A percentile compares a stretch with the other conserved stretches of the same genome.
Evolutionary conservation across 495 filamentous ascomycete genomes (phyloP).

Genomic region (Cercophora newfieldiana): DNA sequence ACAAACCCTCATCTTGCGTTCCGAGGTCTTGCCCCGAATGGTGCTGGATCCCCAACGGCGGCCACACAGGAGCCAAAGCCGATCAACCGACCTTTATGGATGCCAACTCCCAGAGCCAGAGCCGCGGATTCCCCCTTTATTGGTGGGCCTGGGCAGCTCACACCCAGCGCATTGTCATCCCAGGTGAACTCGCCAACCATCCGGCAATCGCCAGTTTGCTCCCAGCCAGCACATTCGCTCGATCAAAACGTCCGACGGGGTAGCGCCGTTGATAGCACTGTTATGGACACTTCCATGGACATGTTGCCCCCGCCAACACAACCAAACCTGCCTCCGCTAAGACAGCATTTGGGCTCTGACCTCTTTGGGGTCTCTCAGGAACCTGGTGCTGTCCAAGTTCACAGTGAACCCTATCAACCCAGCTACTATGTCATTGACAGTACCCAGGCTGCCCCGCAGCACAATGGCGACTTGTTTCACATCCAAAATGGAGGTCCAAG

Average conservation of each 20-base stretch:
- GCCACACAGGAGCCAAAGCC: not conserved
- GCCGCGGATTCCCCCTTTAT: not conserved
- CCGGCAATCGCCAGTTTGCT: not conserved
- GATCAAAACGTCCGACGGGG: not conserved
- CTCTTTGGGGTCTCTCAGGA: not conserved
- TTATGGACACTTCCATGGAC: not conserved
- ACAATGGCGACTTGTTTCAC: not conserved
- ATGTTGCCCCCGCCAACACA: not conserved
- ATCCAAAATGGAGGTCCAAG: not conserved
- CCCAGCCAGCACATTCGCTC: not conserved
- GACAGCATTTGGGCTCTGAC: not conserved
- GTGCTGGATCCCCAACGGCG: not conserved
- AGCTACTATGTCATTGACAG: not conserved
- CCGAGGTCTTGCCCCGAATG: not conserved
- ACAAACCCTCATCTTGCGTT: conserved; percentile 3
- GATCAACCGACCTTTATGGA: not conserved
- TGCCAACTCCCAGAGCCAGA: not conserved
- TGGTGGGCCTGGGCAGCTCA: not conserved
- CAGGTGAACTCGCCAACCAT: not conserved
- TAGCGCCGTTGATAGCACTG: not conserved
- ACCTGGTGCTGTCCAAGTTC: not conserved
- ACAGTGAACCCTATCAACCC: not conserved
- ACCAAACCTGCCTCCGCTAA: not conserved
- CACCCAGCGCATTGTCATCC: not conserved
- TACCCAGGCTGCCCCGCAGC: not conserved